Conservation (phyloP, 345 rosid genomes). For the Gossypium australe region DNA sequence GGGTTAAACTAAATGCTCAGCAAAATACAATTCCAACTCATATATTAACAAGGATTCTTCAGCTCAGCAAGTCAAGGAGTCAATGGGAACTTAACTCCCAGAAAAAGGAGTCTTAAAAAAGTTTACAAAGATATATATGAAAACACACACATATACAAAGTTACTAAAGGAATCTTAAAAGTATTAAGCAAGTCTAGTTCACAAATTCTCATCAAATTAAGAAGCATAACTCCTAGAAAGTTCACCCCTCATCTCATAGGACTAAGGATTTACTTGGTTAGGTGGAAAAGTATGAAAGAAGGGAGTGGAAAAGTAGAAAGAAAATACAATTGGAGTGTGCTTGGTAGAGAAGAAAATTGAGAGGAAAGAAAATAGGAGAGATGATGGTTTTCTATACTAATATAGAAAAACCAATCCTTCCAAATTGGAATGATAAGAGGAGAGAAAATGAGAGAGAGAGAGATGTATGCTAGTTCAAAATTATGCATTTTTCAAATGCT, state of each 20-base stretch:
- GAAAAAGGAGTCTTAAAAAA: neutral
- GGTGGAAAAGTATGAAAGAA: too few relatives aligned
- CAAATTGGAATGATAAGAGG: too few relatives aligned
- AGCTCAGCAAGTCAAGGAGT: neutral
- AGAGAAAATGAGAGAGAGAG: too few relatives aligned
- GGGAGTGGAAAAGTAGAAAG: too few relatives aligned
- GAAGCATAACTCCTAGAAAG: slow-evolving; percentile 6
- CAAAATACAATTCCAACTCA: neutral
- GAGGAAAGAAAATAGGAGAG: too few relatives aligned
- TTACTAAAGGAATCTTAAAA: neutral
- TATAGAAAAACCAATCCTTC: too few relatives aligned
- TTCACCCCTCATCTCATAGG: neutral
- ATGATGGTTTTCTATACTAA: too few relatives aligned
- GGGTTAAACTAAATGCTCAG: neutral
- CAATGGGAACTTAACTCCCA: neutral
- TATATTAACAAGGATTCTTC: neutral
- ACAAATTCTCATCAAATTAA: neutral
- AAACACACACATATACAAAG: neutral
- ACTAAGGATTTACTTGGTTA: neutral
- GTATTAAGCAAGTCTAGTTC: neutral
- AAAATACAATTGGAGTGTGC: too few relatives aligned
- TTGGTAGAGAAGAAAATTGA: too few relatives aligned
- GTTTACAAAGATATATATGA: neutral
- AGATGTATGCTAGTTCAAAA: too few relatives aligned
- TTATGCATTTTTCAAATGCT: too few relatives aligned